A percentile compares a stretch with the other conserved stretches of the same genome.
Evolutionary conservation across 2,329 filamentous ascomycete species (phyloP).

Genomic region (Xylariales sp.): DNA sequence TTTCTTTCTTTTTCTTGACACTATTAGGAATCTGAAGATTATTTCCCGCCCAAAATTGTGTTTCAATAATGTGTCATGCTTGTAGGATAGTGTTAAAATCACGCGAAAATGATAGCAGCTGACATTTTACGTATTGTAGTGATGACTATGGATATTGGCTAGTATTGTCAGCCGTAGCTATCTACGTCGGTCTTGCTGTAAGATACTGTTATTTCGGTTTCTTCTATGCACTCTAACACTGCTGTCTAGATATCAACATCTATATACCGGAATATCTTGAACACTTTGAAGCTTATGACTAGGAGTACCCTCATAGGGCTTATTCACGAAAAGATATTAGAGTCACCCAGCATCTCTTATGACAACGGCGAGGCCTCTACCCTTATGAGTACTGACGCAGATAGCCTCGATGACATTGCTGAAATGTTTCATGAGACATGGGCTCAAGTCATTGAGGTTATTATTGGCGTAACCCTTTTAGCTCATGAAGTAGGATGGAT

Average conservation of each 20-base stretch:
- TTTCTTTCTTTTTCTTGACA: too few species aligned
- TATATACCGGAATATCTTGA: constrained; percentile 49
- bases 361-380: constrained; percentile 52
- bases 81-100: too few species aligned
- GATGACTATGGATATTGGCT: constrained; percentile 42
- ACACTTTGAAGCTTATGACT: constrained; percentile 50
- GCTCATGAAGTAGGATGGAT: constrained; percentile 56
- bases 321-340: constrained; percentile 51
- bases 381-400: constrained; percentile 56
- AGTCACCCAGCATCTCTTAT: constrained; percentile 39
- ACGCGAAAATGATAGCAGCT: too few species aligned
- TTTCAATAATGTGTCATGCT: too few species aligned
- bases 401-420: constrained; percentile 48
- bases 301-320: constrained; percentile 53
- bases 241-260: constrained; percentile 48
- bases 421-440: constrained; percentile 58
- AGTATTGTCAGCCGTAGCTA: constrained; percentile 47
- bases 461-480: constrained; percentile 55
- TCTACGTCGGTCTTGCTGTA: constrained; percentile 56
- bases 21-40: too few species aligned
- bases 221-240: too few species aligned
- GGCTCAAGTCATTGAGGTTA: constrained; percentile 56
- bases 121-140: too few species aligned
- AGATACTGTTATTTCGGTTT: constrained; percentile 23
- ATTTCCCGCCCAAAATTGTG: too few species aligned